phyloP scores from a whole-genome alignment of 345 rosid species.

The Pugionium dolabratum region DNA sequence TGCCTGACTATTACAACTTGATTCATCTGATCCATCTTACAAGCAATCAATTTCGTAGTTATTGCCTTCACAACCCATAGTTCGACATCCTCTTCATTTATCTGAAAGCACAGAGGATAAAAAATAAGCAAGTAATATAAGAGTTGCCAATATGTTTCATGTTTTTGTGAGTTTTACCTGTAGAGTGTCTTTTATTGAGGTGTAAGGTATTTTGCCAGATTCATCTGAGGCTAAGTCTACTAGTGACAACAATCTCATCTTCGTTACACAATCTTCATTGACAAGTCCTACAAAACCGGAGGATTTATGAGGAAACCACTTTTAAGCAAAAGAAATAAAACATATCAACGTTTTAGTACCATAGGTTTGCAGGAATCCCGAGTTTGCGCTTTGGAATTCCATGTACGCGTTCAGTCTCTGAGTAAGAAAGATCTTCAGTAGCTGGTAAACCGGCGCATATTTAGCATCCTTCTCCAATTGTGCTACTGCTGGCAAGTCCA shows the following conservation, averaged over 20 bases:
- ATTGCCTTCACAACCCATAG: conserved; percentile 91
- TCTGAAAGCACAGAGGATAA: conserved; percentile 44
- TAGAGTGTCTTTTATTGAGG: conserved; percentile 68
- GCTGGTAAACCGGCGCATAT: conserved; percentile 71
- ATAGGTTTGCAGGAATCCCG: conserved; percentile 63
- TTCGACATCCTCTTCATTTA: conserved; percentile 80
- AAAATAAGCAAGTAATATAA: conserved; percentile 12
- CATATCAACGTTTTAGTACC: conserved; percentile 44
- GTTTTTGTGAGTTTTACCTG: conserved; percentile 45
- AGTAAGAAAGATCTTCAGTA: conserved; percentile 78
- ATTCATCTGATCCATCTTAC: conserved; percentile 98
- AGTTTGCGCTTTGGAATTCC: conserved; percentile 76
- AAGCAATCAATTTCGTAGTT: conserved; percentile 69
- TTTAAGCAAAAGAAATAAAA: conserved; percentile 1
- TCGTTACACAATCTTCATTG: conserved; percentile 86
- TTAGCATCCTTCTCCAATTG: conserved; percentile 84
- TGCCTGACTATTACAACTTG: conserved; percentile 84
- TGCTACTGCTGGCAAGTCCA: conserved; percentile 83
- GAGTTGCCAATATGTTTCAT: not conserved
- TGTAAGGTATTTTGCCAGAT: conserved; percentile 76
- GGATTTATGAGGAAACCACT: not conserved
- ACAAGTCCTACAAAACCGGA: conserved; percentile 60
- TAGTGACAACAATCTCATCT: conserved; percentile 91
- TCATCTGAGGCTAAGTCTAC: conserved; percentile 77
- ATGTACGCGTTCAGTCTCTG: conserved; percentile 74